phyloP scores from a whole-genome alignment of 2,329 filamentous ascomycete genomes.

The Aspergillus sp. region DNA sequence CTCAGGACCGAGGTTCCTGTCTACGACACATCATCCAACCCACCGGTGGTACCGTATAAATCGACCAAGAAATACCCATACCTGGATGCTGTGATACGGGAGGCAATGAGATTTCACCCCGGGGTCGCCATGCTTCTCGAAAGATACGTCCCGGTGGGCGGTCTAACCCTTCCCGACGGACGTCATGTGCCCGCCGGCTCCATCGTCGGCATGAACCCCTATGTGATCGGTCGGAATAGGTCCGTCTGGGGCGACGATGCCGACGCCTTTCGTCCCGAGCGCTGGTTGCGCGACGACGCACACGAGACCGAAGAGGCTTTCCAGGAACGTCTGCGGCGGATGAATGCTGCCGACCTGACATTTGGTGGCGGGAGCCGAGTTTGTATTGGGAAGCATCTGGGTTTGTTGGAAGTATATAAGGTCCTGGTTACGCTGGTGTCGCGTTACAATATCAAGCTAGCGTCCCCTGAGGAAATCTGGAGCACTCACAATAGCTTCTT shows the following conservation, averaged over 20 bases:
- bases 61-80: conserved; percentile 34
- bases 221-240: conserved; percentile 39
- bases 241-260: conserved; percentile 47
- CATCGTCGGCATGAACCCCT: conserved; percentile 37
- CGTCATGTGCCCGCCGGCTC: conserved; percentile 36
- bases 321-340: conserved; percentile 32
- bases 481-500: conserved; percentile 60
- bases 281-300: conserved; percentile 44
- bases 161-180: conserved; percentile 30
- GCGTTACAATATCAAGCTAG: conserved; percentile 53
- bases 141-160: conserved; percentile 47
- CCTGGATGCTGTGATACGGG: conserved; percentile 54
- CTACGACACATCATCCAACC: conserved; percentile 3
- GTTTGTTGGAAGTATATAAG: conserved; percentile 60
- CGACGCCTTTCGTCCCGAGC: conserved; percentile 47
- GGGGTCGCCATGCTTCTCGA: conserved; percentile 51
- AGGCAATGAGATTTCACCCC: conserved; percentile 53
- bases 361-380: conserved; percentile 57
- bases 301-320: conserved; percentile 36
- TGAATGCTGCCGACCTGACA: conserved; percentile 41
- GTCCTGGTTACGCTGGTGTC: conserved; percentile 53
- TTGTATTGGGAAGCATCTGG: conserved; percentile 57
- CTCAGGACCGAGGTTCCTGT: conserved; percentile 18
- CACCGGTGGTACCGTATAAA: conserved; percentile 19
- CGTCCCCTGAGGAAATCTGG: conserved; percentile 51